A percentile compares a stretch with the other conserved stretches of the same genome.
phyloP scores from a whole-genome alignment of 1,284 basidiomycete genomes.

The Porogramme epimiltina region DNA sequence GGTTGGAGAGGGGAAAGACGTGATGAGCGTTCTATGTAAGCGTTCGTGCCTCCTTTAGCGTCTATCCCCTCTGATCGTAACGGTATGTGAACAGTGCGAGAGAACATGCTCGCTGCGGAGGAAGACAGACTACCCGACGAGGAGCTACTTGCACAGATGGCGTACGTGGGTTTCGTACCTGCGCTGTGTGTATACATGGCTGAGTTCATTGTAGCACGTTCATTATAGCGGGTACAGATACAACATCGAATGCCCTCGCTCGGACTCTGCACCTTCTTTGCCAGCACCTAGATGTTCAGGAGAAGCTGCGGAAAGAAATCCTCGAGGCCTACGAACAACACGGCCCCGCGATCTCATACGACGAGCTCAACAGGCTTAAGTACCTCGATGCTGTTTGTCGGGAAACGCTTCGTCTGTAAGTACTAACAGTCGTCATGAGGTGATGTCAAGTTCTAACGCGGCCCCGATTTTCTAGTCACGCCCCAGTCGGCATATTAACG shows the following conservation, averaged over 20 bases:
- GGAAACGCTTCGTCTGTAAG: constrained; percentile 25
- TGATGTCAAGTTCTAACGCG: too few species aligned
- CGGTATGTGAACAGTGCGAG: neutral
- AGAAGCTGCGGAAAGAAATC: constrained; percentile 10
- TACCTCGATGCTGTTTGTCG: constrained; percentile 19
- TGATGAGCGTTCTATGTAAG: constrained; percentile 43
- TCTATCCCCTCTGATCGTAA: neutral
- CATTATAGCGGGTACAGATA: constrained; percentile 15
- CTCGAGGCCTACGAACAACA: constrained; percentile 2
- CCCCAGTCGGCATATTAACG: neutral
- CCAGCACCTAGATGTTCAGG: constrained; percentile 9
- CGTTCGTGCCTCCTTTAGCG: constrained; percentile 14
- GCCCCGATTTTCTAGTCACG: neutral
- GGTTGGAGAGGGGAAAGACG: constrained; percentile 42
- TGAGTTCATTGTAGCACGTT: constrained; percentile 1
- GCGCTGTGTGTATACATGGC: too few species aligned
- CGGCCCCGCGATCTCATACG: constrained; percentile 8
- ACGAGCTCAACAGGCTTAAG: constrained; percentile 10
- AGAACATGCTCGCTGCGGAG: too few species aligned
- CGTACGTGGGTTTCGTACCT: neutral
- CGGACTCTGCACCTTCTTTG: constrained; percentile 11
- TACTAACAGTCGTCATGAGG: neutral
- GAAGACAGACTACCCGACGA: too few species aligned
- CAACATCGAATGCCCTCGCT: constrained; percentile 14
- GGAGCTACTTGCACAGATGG: too few species aligned